Evolutionary conservation across 768 basidiomycete species (phyloP).

Genomic region (Kwoniella sp.): DNA sequence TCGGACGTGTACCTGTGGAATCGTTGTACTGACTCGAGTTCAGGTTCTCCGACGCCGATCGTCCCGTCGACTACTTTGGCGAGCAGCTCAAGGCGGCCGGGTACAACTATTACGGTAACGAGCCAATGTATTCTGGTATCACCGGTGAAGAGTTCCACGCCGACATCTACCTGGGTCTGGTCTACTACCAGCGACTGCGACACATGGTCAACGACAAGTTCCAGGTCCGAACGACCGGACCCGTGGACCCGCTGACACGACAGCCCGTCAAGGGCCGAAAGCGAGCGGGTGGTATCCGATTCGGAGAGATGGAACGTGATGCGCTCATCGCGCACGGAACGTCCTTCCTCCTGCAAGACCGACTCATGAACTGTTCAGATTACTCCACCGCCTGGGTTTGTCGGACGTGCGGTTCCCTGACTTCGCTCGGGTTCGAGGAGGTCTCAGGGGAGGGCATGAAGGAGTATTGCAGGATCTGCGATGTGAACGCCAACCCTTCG

Average conservation of each 20-base stretch:
- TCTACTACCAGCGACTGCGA: conserved; percentile 96
- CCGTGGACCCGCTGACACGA: conserved; percentile 88
- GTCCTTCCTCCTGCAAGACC: conserved; percentile 94
- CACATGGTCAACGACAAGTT: conserved; percentile 99
- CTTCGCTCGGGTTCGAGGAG: conserved; percentile 94
- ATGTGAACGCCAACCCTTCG: conserved; percentile 50
- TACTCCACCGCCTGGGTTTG: conserved; percentile 99
- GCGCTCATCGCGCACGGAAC: conserved; percentile 98
- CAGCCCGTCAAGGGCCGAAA: conserved; percentile 99
- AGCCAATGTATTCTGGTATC: conserved; percentile 99
- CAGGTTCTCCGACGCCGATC: conserved; percentile 92
- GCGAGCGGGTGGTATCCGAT: conserved; percentile 96
- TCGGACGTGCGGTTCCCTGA: conserved; percentile 87
- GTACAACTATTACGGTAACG: conserved; percentile 98
- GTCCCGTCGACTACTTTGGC: conserved; percentile 96
- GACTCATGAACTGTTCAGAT: conserved; percentile 99
- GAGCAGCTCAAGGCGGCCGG: conserved; percentile 87
- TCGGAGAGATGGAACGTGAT: conserved; percentile 99
- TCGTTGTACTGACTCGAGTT: not conserved
- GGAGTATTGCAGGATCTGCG: conserved; percentile 94
- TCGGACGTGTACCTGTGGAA: conserved; percentile 2
- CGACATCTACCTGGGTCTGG: conserved; percentile 96
- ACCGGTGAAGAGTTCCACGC: conserved; percentile 98
- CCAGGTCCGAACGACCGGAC: conserved; percentile 97
- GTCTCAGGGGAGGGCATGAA: conserved; percentile 57